Base-by-base conservation (phyloP, 1,284 basidiomycete genomes). In the Mycena sp. region DNA sequence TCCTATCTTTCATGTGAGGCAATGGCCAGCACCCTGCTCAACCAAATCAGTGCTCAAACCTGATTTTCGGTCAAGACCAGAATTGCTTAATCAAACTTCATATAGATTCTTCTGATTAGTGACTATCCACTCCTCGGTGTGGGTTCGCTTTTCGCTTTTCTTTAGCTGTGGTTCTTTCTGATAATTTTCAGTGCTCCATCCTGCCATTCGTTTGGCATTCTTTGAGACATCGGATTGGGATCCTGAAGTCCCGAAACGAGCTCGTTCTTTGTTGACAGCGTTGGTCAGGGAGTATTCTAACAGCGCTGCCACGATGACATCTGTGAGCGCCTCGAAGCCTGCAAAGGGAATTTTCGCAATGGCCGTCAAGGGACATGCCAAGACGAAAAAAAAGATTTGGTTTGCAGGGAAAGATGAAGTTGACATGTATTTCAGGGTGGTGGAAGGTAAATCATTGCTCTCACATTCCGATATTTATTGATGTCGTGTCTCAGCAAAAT, bases 391-490 rank as follows among this genome's bases (percentile, higher is more conserved):
- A 35, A 32, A 30, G 29, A 49, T 17, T 6, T 50, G n/a, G 48
- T 50, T 50, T 23, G 48, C 25, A 3, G 32, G 55, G 14, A 35
- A 35, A 35, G 32, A 35, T 21, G 55, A 57, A 30, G 46, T 57
- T 9, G 55, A 57, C 6, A 14, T 48, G 37, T 57, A 48, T 26
- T 28, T 57, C 23, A 14, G 45, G 48, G 37, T 71, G 70, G 63
- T 70, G 69, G 65, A 65, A 62, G 59, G 66, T 69, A 52, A 51
- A 45, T n/a, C n/a, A n/a, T 56, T 32, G 23, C 12, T 41, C 40
- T n/a, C 14, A 19, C 46, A 48, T 29, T 4, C 44, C 26, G 4
- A 25, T 9, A 6, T 46, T 10, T 12, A 23, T 37, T 23, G 23
- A 37, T 32, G 14, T 44, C 35, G 53, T 17, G 25, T 26, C 11